Percentiles rank a stretch among this genome's conserved stretches.
phyloP scores from a whole-genome alignment of 768 basidiomycete species.

The Candolleomyces aberdarensis region DNA sequence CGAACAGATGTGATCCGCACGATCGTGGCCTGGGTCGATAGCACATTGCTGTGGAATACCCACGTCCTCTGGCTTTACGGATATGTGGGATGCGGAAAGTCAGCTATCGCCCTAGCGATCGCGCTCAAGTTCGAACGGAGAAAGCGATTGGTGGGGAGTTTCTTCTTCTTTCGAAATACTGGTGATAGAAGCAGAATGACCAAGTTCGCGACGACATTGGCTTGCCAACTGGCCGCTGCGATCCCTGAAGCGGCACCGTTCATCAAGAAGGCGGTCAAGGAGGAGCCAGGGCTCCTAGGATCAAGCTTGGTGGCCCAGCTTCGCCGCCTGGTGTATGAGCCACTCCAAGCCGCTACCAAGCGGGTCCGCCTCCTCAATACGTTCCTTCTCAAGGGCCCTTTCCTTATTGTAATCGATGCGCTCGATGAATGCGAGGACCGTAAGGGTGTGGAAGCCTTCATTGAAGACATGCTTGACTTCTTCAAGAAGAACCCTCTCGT shows the following conservation, averaged over 20 bases:
- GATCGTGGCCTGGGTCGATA: background rate
- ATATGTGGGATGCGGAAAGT: slow-evolving; percentile 18
- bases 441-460: slow-evolving; percentile 2
- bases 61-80: slow-evolving; percentile 18
- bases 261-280: background rate
- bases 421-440: slow-evolving; percentile 15
- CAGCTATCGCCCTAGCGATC: slow-evolving; percentile 13
- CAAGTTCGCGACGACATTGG: slow-evolving; percentile 11
- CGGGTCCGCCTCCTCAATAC: background rate
- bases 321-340: slow-evolving; percentile 9
- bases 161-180: slow-evolving; percentile 13
- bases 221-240: slow-evolving; percentile 11
- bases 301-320: slow-evolving; percentile 5
- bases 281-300: slow-evolving; percentile 5
- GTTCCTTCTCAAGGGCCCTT: background rate
- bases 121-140: slow-evolving; percentile 4
- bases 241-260: slow-evolving; percentile 2
- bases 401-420: slow-evolving; percentile 14
- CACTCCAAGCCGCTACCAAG: background rate
- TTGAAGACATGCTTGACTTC: slow-evolving; percentile 2
- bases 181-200: slow-evolving; percentile 1
- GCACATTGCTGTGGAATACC: background rate
- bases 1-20: background rate
- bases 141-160: slow-evolving; percentile 6
- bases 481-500: background rate